A percentile compares a stretch with the other conserved stretches of the same genome.
These are phyloP conservation scores for Russula dissimulans DNA, from an alignment of 768 basidiomycete genomes.

Conservation along the genomic window DNA sequence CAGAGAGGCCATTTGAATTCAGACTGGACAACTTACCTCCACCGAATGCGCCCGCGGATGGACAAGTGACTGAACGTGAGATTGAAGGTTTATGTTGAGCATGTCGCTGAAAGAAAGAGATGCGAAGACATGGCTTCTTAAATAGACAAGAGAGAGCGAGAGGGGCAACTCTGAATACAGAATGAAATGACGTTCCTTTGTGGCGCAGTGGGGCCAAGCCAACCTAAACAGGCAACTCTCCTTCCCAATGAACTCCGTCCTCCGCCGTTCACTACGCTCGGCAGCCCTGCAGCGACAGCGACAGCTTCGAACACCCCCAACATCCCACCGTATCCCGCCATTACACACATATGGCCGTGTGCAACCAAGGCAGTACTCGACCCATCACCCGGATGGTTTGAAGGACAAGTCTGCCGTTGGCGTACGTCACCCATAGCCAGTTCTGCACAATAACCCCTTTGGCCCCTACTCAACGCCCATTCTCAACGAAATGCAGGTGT, in stretches of 20 bases:
- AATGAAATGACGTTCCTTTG: not conserved
- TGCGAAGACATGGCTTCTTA: not conserved
- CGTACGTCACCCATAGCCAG: constrained; percentile 3
- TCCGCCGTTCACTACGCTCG: not conserved
- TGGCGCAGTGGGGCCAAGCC: no score
- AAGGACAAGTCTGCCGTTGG: constrained; percentile 17
- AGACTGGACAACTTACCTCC: not conserved
- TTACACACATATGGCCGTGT: not conserved
- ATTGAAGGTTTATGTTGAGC: constrained; percentile 6
- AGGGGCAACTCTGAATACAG: not conserved
- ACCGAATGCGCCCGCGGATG: not conserved
- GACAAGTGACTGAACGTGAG: constrained; percentile 1
- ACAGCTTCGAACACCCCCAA: not conserved
- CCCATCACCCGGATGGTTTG: not conserved
- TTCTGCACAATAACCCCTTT: not conserved
- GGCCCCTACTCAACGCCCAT: not conserved
- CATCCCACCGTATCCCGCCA: not conserved
- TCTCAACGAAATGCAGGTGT: constrained; percentile 48
- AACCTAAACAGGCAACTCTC: constrained; percentile 3
- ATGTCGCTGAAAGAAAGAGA: not conserved
- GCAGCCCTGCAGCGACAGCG: not conserved
- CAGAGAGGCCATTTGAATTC: not conserved
- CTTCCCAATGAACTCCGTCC: constrained; percentile 14
- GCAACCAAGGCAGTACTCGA: not conserved
- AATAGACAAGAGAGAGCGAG: not conserved